Evolutionary conservation across 2,329 filamentous ascomycete genomes (phyloP), one percentile per base, ranked within the genome.

Genomic region (Harringtonia aguacate): DNA sequence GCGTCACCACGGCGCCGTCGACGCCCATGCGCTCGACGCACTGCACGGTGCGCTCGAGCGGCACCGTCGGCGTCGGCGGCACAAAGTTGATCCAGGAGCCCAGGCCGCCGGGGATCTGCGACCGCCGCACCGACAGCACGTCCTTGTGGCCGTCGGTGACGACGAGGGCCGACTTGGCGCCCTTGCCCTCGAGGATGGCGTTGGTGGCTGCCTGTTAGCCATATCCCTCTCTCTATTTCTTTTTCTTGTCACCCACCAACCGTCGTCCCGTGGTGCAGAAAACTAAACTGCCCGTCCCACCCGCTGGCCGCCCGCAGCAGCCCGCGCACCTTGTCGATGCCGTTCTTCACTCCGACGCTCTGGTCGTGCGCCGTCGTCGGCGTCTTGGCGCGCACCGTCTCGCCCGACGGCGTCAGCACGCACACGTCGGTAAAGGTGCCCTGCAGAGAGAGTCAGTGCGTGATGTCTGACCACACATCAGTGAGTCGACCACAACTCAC

Each of bases 101-200:
- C 10, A 73, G 53, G 3, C 67, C 67, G 4, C 69, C 69, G 1
- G 69, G 68, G n/a, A 73, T 72, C 44, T 72, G 68, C 18, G 66
- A 69, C 22, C 69, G 58, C 9, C 68, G 57, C 12, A 68, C 56
- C 0, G 63, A 62, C 39, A 72, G 55, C 36, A 72, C 63, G 50
- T 71, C 68, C 48, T 69, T 70, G 55, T 71, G 68, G 4, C 69
- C 68, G 3, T 62, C 59, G 1, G 69, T 72, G 12, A 71, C 66
- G 27, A 72, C 56, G 1, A 72, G 56, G 1, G 61, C 68, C 1
- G 67, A 62, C 27, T 63, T 64, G n/a, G 64, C 66, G 22, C 69
- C 69, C 47, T 72, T 70, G 20, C 64, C 65, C 50, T 72, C 68
- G 3, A 72, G 58, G 18, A 72, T 65, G 5, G 68, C 68, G 50